phyloP scores from a whole-genome alignment of 2,329 filamentous ascomycete genomes.

The Sporothrix brunneoviolacea region DNA sequence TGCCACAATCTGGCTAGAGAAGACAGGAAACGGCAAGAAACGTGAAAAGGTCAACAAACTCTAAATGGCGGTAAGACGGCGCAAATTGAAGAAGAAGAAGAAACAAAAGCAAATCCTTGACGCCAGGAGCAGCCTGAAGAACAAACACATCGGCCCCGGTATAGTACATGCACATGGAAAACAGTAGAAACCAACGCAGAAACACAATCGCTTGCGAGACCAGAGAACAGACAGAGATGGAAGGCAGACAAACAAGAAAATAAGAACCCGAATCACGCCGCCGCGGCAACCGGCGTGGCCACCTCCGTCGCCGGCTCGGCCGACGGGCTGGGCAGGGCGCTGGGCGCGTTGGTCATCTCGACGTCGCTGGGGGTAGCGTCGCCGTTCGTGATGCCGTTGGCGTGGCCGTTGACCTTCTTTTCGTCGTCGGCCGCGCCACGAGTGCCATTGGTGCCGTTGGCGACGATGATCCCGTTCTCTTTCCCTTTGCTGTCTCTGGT shows the following conservation, averaged over 20 bases:
- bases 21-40: too few relatives aligned
- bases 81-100: background rate
- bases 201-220: background rate
- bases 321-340: conserved; percentile 42
- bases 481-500: background rate
- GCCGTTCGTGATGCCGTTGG: background rate
- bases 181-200: background rate
- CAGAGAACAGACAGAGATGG: background rate
- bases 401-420: conserved; percentile 5
- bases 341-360: conserved; percentile 48
- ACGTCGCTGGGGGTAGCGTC: conserved; percentile 35
- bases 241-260: background rate
- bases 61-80: too few relatives aligned
- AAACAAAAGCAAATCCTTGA: background rate
- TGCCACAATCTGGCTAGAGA: too few relatives aligned
- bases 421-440: too few relatives aligned
- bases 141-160: background rate
- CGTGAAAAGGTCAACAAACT: too few relatives aligned
- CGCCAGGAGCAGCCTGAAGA: background rate
- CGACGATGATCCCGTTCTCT: background rate
- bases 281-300: conserved; percentile 12
- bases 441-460: too few relatives aligned
- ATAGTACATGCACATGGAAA: background rate
- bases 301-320: conserved; percentile 10
- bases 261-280: background rate